phyloP scores from a whole-genome alignment of 2,329 filamentous ascomycete species.

The Ophiostoma ips region DNA sequence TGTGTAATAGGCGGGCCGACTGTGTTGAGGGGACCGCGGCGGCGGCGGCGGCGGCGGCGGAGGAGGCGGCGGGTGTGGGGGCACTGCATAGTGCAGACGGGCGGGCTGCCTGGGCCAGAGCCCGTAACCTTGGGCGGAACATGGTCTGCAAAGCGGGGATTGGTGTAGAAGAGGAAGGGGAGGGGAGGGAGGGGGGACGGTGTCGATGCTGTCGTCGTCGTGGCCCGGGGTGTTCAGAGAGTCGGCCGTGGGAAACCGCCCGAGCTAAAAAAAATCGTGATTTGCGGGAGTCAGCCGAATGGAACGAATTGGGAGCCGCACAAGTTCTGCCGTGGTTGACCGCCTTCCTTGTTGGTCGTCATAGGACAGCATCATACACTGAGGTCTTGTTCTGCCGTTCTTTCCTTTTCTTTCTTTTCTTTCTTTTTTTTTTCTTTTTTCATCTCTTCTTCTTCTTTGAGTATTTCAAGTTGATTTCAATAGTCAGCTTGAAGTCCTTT shows the following conservation, averaged over 20 bases:
- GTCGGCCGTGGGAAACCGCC: not conserved
- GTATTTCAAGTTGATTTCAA: no score
- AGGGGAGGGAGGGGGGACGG: not conserved
- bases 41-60: not conserved
- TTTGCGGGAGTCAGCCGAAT: not conserved
- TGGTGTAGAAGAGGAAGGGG: not conserved
- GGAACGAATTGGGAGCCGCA: not conserved
- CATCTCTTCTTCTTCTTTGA: no score
- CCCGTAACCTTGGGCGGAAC: slow-evolving; percentile 39
- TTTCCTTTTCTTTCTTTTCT: no score
- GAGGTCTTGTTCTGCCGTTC: no score
- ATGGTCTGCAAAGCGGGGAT: slow-evolving; percentile 21
- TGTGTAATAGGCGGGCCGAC: slow-evolving; percentile 24
- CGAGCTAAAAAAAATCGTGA: slow-evolving; percentile 1
- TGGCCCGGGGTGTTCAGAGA: not conserved
- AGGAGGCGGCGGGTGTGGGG: slow-evolving; percentile 1
- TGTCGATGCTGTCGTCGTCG: not conserved
- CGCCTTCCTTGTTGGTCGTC: not conserved
- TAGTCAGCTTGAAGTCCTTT: no score
- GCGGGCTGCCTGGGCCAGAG: not conserved
- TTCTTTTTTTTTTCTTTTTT: no score
- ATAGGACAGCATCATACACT: no score
- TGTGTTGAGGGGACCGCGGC: slow-evolving; percentile 5
- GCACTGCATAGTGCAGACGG: not conserved
- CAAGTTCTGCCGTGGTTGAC: slow-evolving; percentile 6